Percentiles rank a stretch among this genome's conserved stretches.
These are phyloP conservation scores for Syncephalis plumigaleata DNA, from an alignment of 371 early-diverging fungal species.

Conservation along the genomic window DNA sequence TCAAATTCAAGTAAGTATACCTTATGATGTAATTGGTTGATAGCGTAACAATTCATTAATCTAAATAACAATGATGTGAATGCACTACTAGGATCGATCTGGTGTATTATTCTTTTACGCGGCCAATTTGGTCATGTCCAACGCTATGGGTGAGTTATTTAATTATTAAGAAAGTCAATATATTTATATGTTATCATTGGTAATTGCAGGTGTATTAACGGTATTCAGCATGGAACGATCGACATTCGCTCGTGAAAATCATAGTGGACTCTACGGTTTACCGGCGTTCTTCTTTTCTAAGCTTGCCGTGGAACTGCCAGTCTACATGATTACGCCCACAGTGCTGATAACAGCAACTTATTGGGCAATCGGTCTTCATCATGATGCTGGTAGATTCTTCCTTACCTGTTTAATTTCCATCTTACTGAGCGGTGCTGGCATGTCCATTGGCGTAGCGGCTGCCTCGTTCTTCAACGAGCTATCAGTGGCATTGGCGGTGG, in stretches of 20 bases:
- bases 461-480: background rate
- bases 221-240: background rate
- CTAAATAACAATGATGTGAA: too few relatives aligned
- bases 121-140: background rate
- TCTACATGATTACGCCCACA: background rate
- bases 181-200: too few relatives aligned
- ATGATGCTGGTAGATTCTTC: background rate
- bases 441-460: background rate
- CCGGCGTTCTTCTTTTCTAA: background rate
- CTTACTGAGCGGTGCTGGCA: background rate
- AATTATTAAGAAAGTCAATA: too few relatives aligned
- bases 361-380: background rate
- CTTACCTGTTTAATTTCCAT: background rate
- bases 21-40: too few relatives aligned
- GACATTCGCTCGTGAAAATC: background rate
- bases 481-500: conserved; percentile 11
- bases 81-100: background rate
- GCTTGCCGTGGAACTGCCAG: background rate
- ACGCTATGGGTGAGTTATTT: background rate
- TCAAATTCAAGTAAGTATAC: background rate
- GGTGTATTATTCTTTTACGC: background rate
- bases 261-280: background rate
- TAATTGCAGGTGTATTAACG: background rate
- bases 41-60: too few relatives aligned
- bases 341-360: background rate